Base-by-base conservation (phyloP, 345 rosid genomes). In the Cochlearia excelsa region DNA sequence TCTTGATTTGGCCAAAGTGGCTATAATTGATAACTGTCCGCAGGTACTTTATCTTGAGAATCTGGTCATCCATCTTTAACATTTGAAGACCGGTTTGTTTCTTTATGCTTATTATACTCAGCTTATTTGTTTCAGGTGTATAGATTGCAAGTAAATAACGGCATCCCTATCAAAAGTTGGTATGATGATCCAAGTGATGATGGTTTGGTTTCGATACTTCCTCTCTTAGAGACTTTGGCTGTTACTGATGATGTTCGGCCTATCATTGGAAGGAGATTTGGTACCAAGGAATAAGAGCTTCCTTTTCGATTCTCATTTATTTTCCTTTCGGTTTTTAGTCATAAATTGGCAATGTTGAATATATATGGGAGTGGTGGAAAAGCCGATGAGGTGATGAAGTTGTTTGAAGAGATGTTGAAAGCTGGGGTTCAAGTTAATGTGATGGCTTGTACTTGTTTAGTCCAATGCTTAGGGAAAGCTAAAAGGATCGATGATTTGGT, bases 161-260 rank as follows among this genome's bases (percentile, higher is more conserved):
- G 94, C 70, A 93, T 89, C 73, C 99, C 99, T 42, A 93, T 93
- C 60, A 80, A 80, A 83, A 93, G 99, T 78, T 89, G 97, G 99
- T 89, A 81, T 40, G 82, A 81, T 75, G 99, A 93, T 70, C 86
- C 91, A 65, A 77, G 78, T n/a, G 99, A 93, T 81, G 70, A 78
- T 62, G 90, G 84, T 29, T 74, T 93, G 77, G 61, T 93, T 37
- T 70, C 91, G 6, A 79, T 93, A 62, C 91, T 93, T 52, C 95
- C 99, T 68, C 87, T 93, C 84, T 74, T 93, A 71, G 99, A 89
- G 79, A 81, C 80, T 47, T 72, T 93, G 81, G 94, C 70, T 59
- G 88, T 81, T 57, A 84, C 79, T 31, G 94, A 93, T 45, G 97
- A 89, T 71, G 95, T 89, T 65, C 94, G 99, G 30, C 97, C 97